These are phyloP conservation scores for Penicillium sp. DNA, from an alignment of 2,329 filamentous ascomycete genomes.

Conservation along the genomic window DNA sequence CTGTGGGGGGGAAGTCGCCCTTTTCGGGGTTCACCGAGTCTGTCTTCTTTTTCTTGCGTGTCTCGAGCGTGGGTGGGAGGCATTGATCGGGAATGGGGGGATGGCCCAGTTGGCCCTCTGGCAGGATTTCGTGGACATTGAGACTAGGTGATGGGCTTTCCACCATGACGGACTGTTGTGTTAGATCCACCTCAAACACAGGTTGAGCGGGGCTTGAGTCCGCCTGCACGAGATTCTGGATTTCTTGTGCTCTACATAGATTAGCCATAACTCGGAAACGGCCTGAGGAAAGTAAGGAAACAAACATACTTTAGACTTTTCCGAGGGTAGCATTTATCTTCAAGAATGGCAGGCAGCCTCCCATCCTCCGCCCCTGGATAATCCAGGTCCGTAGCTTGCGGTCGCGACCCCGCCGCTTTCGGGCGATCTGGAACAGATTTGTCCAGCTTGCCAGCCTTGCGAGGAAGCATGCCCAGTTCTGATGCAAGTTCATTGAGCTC, in stretches of 20 bases:
- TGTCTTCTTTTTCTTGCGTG: conserved; percentile 27
- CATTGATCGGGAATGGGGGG: conserved; percentile 14
- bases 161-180: conserved; percentile 25
- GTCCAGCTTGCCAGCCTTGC: conserved; percentile 25
- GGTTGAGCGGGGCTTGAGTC: conserved; percentile 26
- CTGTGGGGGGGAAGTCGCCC: background rate
- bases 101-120: conserved; percentile 3
- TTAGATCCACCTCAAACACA: conserved; percentile 17
- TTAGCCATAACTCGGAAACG: background rate
- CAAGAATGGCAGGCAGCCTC: conserved; percentile 58
- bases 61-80: conserved; percentile 34
- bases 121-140: conserved; percentile 4
- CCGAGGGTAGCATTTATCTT: conserved; percentile 60
- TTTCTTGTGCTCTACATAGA: conserved; percentile 34
- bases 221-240: conserved; percentile 30
- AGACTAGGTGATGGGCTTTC: conserved; percentile 22
- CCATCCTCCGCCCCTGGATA: conserved; percentile 28
- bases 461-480: conserved; percentile 51
- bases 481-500: conserved; percentile 56
- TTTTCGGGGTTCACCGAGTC: background rate
- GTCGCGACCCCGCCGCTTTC: conserved; percentile 15
- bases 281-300: background rate
- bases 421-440: conserved; percentile 13
- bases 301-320: conserved; percentile 56
- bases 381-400: conserved; percentile 11